Base-by-base conservation (phyloP, 192 early-diverging fungal genomes). In the Rhizoclosmatium sp. region DNA sequence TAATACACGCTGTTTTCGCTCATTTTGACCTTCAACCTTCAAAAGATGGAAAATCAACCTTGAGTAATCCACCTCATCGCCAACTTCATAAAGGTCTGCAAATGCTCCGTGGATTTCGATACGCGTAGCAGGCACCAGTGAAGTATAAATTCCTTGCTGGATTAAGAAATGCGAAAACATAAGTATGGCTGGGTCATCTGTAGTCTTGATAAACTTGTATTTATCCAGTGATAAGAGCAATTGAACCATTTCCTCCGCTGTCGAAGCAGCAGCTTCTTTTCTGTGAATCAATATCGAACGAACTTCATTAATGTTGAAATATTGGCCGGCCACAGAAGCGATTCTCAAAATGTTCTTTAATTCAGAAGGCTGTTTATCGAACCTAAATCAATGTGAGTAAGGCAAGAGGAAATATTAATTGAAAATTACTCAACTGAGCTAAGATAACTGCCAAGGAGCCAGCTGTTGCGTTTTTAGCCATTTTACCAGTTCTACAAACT, bases 131-230 rank as follows among this genome's bases (percentile, higher is more conserved):
- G 73, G 73, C 48, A 75, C 61, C 60, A 75, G n/a, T 2, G 31
- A 42, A 47, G 46, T 40, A 7, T 40, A 21, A 46, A 75, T 64
- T 1, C 31, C 73, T 64, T 75, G 73, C 45, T 59, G 45, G n/a
- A 75, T 59, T 21, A 75, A 47, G 23, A n/a, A 75, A 64, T 75
- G 73, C 14, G 59, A 64, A 44, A 75, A 75, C 21, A 7, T 40
- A 23, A 60, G 16, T 19, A 49, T 39, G 19, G 42, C 48, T n/a
- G 14, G 14, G n/a, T 51, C 42, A 21, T 75, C 60, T 19, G 73
- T 75, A 23, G 61, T 42, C 19, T 47, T 75, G 2, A 75, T 12
- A 45, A 75, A 75, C n/a, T 75, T 51, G 47, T 75, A 75, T 21
- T 51, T 62, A 64, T 75, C 73, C 21, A 45, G 19, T 54, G 51